Base-by-base conservation (phyloP, 306 rosid genomes). In the Parietaria judaica region DNA sequence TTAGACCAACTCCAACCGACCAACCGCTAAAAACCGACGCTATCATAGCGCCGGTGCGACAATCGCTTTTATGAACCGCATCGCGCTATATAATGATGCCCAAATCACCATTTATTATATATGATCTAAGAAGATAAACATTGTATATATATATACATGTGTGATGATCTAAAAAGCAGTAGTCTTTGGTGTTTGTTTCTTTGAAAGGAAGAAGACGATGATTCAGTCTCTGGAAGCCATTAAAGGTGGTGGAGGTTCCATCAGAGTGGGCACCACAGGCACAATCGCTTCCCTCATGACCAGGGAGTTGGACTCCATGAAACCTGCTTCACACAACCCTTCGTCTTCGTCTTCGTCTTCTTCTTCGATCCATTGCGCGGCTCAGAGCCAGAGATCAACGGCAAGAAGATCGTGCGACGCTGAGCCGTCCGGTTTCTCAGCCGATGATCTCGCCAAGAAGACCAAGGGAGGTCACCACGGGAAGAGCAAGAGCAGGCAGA, bases 181-280 rank as follows among this genome's bases (percentile, higher is more conserved):
- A 23, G 31, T 23, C 31, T 23, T 23, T 23, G 31, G 31, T 23
- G 31, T 23, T 23, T 23, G 31, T 56, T 60, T 34, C 6, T 13
- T 36, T 68, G 59, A 69, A 72, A 65, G 45, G 59, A 61, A 71
- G 50, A 56, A 55, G n/a, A 56, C 66, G 70, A 84, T 88, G 99
- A 87, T 86, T 82, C 87, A 82, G 70, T 78, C 77, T 37, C 69
- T 82, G 51, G 86, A 94, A 76, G 70, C 80, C 58, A 74, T 79
- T 15, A 88, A 84, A 67, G 87, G 83, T 14, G 84, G 96, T 69
- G 95, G 95, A 62, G 95, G 90, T 58, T 86, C 97, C 71, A 78
- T 94, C 70, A 84, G 72, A 68, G 72, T 94, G 6, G 97, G 99
- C 64, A 73, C 97, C 58, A 88, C 85, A 0, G 99, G 97, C 73